Conservation (phyloP, 257 asterid genomes). For the Jacaranda copaia region DNA sequence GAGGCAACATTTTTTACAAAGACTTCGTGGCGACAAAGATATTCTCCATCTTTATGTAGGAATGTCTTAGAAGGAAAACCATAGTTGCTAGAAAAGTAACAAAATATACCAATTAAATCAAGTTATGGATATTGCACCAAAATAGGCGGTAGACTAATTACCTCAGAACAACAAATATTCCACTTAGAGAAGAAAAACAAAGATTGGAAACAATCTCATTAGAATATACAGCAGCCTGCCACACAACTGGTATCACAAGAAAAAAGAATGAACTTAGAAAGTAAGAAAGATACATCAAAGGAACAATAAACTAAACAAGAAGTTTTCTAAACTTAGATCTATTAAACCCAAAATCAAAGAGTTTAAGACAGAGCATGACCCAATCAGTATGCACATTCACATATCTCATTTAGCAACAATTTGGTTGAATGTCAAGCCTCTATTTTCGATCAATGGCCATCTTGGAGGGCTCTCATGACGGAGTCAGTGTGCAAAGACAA, state of each 20-base stretch:
- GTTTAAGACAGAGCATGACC: constrained; percentile 14
- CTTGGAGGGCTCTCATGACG: no score
- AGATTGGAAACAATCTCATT: constrained; percentile 87
- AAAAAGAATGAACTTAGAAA: constrained; percentile 29
- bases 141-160: constrained; percentile 16
- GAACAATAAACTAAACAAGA: background rate
- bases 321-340: constrained; percentile 5
- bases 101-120: constrained; percentile 31
- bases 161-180: constrained; percentile 14
- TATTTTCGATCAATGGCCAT: no score
- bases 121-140: constrained; percentile 9
- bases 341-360: background rate
- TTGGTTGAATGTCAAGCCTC: no score
- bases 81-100: constrained; percentile 33
- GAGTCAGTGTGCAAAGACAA: background rate
- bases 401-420: no score
- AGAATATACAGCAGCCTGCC: constrained; percentile 86
- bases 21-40: constrained; percentile 87
- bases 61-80: constrained; percentile 36
- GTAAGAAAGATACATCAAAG: constrained; percentile 7
- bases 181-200: constrained; percentile 97
- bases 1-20: constrained; percentile 81
- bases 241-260: constrained; percentile 68
- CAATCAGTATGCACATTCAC: background rate
- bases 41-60: constrained; percentile 91